phyloP scores from a whole-genome alignment of 2,329 filamentous ascomycete genomes.

The Exophiala oligosperma region DNA sequence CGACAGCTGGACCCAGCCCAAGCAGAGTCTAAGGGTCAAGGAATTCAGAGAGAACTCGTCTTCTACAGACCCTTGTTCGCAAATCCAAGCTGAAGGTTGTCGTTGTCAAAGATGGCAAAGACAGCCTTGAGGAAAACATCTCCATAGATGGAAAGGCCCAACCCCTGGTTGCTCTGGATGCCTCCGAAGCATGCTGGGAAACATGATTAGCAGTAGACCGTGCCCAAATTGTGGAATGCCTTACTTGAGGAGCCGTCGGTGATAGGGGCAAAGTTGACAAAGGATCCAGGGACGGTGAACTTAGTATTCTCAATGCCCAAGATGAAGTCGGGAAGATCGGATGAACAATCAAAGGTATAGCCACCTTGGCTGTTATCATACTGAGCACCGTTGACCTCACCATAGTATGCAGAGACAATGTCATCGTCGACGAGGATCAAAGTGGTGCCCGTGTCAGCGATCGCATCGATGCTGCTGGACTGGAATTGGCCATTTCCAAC shows the following conservation, averaged over 20 bases:
- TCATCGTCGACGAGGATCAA: conserved; percentile 59
- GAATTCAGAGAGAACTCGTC: neutral
- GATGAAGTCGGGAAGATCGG: conserved; percentile 55
- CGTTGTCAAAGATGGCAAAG: conserved; percentile 68
- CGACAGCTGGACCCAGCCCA: no score
- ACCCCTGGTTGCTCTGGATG: conserved; percentile 63
- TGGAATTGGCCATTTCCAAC: conserved; percentile 48
- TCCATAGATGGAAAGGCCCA: conserved; percentile 68
- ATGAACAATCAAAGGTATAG: conserved; percentile 48
- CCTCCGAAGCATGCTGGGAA: conserved; percentile 67
- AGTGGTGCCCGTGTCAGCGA: conserved; percentile 71
- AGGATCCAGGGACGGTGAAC: conserved; percentile 53
- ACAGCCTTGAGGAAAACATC: conserved; percentile 77
- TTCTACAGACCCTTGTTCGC: conserved; percentile 24
- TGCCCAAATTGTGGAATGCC: neutral
- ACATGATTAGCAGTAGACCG: no score
- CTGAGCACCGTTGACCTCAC: conserved; percentile 52
- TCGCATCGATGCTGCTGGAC: conserved; percentile 49
- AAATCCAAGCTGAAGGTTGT: conserved; percentile 26
- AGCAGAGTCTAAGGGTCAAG: neutral
- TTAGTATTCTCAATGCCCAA: conserved; percentile 51
- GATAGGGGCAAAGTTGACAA: conserved; percentile 49
- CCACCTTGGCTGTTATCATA: conserved; percentile 25
- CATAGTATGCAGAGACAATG: conserved; percentile 62
- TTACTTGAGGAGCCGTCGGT: conserved; percentile 21